Conservation (phyloP, 2,329 filamentous ascomycete genomes). For the Diaporthe ampelina region DNA sequence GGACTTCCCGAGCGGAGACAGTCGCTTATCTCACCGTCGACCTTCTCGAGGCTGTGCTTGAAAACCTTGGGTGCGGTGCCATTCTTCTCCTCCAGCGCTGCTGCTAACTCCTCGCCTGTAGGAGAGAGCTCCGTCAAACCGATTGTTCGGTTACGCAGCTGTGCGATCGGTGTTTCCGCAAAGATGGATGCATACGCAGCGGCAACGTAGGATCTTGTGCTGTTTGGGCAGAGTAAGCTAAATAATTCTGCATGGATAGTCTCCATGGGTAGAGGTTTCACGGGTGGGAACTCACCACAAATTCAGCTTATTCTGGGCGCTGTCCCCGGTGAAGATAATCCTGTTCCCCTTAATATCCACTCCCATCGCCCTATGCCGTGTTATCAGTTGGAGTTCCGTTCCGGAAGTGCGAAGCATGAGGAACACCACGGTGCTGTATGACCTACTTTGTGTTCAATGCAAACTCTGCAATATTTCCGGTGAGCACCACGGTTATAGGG, state of each 20-base stretch:
- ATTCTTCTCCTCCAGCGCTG: constrained; percentile 44
- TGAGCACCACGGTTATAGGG: background rate
- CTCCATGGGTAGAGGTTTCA: too few species aligned
- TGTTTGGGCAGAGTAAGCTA: constrained; percentile 23
- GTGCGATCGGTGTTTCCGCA: constrained; percentile 43
- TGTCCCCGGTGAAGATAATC: background rate
- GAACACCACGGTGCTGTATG: fast-evolving
- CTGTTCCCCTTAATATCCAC: background rate
- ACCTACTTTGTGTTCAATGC: constrained; percentile 7
- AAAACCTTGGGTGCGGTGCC: constrained; percentile 41
- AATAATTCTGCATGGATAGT: too few species aligned
- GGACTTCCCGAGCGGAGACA: constrained; percentile 42
- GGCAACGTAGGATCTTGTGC: constrained; percentile 48
- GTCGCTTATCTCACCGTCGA: constrained; percentile 44
- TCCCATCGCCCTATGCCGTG: background rate
- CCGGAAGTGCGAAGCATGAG: background rate
- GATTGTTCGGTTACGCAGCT: constrained; percentile 45
- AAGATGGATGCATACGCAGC: constrained; percentile 49
- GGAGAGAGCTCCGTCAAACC: constrained; percentile 46
- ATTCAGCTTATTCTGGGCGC: background rate
- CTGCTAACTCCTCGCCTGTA: constrained; percentile 46
- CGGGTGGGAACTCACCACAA: background rate
- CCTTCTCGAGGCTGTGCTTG: constrained; percentile 45
- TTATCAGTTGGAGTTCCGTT: background rate
- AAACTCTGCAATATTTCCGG: background rate